phyloP scores from a whole-genome alignment of 371 early-diverging fungal genomes.

The Haplosporangium sp. region DNA sequence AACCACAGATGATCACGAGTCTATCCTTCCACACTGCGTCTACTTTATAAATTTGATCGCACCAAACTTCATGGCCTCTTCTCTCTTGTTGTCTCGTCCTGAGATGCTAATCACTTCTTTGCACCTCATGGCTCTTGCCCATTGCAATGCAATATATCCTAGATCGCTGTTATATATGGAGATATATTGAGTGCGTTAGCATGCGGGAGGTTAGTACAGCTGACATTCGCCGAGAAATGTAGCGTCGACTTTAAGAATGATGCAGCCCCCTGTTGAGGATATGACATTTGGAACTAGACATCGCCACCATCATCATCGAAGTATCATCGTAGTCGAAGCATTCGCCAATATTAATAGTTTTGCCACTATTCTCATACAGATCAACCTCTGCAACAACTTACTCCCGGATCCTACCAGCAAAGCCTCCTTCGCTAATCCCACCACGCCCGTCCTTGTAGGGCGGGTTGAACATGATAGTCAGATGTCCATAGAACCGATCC shows the following conservation, averaged over 20 bases:
- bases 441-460: constrained; percentile 70
- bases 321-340: too few species aligned
- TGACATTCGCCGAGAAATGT: too few species aligned
- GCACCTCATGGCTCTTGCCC: constrained; percentile 70
- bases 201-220: too few species aligned
- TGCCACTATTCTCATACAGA: neutral
- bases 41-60: constrained; percentile 63
- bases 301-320: too few species aligned
- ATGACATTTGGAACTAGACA: neutral
- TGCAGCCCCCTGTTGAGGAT: constrained; percentile 19
- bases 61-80: constrained; percentile 74
- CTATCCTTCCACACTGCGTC: too few species aligned
- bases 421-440: constrained; percentile 70
- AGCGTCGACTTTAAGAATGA: constrained; percentile 28
- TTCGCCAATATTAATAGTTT: neutral
- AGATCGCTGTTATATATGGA: constrained; percentile 55
- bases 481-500: constrained; percentile 63
- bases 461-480: constrained; percentile 62
- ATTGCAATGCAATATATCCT: constrained; percentile 77
- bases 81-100: constrained; percentile 65
- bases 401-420: constrained; percentile 71
- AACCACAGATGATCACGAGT: too few species aligned
- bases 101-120: constrained; percentile 75
- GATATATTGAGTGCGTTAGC: too few species aligned
- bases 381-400: neutral